Evolutionary conservation across 140 eudicot genomes (phyloP).

Genomic region (Anethum foeniculum): DNA sequence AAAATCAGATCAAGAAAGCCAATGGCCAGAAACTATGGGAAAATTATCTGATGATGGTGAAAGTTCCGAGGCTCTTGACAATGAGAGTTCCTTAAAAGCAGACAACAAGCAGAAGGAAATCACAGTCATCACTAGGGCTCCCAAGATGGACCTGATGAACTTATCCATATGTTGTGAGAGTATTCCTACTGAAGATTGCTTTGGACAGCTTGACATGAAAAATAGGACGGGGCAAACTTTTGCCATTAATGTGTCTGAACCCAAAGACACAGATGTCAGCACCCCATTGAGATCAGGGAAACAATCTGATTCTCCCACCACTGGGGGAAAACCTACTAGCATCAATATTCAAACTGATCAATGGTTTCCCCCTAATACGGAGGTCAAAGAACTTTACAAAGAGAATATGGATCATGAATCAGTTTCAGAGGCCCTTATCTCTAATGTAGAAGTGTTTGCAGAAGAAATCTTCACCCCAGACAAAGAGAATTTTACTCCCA

Average conservation of each 20-base stretch:
- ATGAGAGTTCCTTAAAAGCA: not conserved
- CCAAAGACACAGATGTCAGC: conserved; percentile 4
- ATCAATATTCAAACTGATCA: conserved; percentile 28
- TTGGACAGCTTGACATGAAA: conserved; percentile 15
- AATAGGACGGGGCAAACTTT: not conserved
- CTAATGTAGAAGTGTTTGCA: not conserved
- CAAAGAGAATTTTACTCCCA: conserved; percentile 61
- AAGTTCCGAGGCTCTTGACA: not conserved
- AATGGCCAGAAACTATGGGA: conserved; percentile 4
- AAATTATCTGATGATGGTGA: not conserved
- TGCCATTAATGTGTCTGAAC: conserved; percentile 1
- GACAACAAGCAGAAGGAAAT: conserved; percentile 4
- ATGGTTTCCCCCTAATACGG: conserved; percentile 12
- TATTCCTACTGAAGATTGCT: not conserved
- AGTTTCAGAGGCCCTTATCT: conserved; percentile 21
- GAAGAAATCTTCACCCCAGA: conserved; percentile 56
- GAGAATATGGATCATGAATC: conserved; percentile 19
- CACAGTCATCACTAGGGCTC: not conserved
- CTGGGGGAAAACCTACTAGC: conserved; percentile 32
- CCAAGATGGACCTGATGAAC: not conserved
- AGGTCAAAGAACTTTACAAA: conserved; percentile 13
- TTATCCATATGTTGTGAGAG: not conserved
- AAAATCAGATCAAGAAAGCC: conserved; percentile 3
- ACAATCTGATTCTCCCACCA: conserved; percentile 15
- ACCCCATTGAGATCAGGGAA: conserved; percentile 12